Percentiles rank a stretch among this genome's conserved stretches.
Conservation (phyloP, 1,139 yeast species). For the Taiozyma sp. region DNA sequence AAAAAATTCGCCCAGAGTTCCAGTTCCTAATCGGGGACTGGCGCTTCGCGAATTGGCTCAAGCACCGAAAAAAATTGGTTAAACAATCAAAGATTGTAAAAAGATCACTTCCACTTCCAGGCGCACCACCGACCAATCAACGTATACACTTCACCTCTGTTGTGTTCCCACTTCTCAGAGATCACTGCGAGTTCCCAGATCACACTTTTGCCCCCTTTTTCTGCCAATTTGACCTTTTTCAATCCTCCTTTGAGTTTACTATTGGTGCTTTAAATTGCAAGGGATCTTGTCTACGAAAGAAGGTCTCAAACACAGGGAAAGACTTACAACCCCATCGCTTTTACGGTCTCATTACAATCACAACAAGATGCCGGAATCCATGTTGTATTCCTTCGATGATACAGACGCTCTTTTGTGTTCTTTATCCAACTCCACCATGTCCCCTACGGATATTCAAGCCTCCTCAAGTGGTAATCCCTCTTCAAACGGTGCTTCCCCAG, state of each 20-base stretch:
- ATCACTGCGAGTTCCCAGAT: not conserved
- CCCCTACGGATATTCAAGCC: slow-evolving; percentile 18
- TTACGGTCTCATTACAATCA: not conserved
- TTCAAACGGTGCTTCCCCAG: slow-evolving; percentile 18
- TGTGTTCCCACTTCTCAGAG: not conserved
- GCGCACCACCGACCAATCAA: not conserved
- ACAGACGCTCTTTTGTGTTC: slow-evolving; percentile 24
- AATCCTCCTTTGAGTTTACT: not conserved
- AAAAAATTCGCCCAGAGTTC: not conserved
- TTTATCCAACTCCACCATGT: slow-evolving; percentile 17
- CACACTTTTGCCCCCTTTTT: not conserved
- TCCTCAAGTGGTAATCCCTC: slow-evolving; percentile 17
- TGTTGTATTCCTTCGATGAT: slow-evolving; percentile 20
- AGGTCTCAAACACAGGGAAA: not conserved
- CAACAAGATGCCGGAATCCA: not conserved
- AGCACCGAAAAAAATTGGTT: not conserved
- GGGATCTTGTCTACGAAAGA: not conserved
- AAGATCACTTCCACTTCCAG: not conserved
- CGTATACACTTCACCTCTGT: not conserved
- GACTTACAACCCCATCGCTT: not conserved
- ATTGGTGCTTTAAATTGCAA: not conserved
- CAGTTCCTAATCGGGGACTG: not conserved
- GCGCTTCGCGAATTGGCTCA: not conserved
- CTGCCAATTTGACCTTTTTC: not conserved
- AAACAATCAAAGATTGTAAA: not conserved